Conservation (phyloP, 1,284 basidiomycete species). For the Austroboletus niveus region DNA sequence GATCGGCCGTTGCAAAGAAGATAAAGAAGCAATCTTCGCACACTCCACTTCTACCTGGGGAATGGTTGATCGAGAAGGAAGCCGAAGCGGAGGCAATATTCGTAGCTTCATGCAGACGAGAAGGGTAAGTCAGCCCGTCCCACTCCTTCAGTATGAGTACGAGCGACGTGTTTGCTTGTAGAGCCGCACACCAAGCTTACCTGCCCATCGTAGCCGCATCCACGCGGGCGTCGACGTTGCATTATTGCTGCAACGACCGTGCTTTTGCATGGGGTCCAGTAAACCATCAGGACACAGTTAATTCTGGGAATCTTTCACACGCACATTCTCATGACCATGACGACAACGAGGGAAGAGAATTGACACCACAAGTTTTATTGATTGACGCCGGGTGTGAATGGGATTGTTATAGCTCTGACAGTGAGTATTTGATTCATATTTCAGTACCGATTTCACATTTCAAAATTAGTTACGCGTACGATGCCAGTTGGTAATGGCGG, state of each 20-base stretch:
- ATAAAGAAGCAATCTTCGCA: slow-evolving; percentile 38
- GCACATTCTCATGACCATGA: slow-evolving; percentile 33
- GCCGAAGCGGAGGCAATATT: slow-evolving; percentile 90
- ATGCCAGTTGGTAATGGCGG: slow-evolving; percentile 89
- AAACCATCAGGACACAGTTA: slow-evolving; percentile 51
- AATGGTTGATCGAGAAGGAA: slow-evolving; percentile 89
- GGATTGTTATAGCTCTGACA: slow-evolving; percentile 79
- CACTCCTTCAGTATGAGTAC: not conserved
- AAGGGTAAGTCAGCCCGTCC: slow-evolving; percentile 55
- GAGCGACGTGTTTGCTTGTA: slow-evolving; percentile 29
- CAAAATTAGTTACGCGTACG: slow-evolving; percentile 62
- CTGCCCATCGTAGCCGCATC: slow-evolving; percentile 87
- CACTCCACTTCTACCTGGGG: slow-evolving; percentile 60
- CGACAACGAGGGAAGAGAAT: slow-evolving; percentile 28
- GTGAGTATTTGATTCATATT: slow-evolving; percentile 33
- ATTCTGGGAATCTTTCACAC: slow-evolving; percentile 43
- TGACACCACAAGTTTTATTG: slow-evolving; percentile 78
- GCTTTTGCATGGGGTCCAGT: slow-evolving; percentile 79
- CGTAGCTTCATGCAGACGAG: slow-evolving; percentile 79
- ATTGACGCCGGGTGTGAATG: slow-evolving; percentile 94
- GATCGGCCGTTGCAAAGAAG: slow-evolving; percentile 60
- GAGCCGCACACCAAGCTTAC: slow-evolving; percentile 85
- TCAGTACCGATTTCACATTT: not conserved
- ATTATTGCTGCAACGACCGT: slow-evolving; percentile 86
- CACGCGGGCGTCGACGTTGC: slow-evolving; percentile 79